These are phyloP conservation scores for Dalbergia cultrata DNA, from an alignment of 306 rosid genomes.

Conservation along the genomic window DNA sequence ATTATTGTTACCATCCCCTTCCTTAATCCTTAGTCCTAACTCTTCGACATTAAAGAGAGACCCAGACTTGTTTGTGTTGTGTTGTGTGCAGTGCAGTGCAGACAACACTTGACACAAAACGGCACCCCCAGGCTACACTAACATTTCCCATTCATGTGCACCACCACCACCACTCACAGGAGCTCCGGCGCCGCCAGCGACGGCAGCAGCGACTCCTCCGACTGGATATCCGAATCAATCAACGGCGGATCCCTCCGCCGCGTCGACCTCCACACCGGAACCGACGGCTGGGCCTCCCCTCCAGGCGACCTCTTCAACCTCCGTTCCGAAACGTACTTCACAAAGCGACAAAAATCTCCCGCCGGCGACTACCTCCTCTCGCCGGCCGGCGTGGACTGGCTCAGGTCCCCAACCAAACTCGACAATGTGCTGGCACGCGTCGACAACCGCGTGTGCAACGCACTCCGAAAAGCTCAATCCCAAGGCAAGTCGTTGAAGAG, in stretches of 20 bases:
- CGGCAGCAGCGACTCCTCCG: conserved; percentile 46
- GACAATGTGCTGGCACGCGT: conserved; percentile 84
- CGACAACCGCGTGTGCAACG: conserved; percentile 71
- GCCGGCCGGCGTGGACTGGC: conserved; percentile 90
- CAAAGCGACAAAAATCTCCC: conserved; percentile 67
- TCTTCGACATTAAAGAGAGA: not conserved
- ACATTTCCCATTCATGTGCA: conserved; percentile 54
- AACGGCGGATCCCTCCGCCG: conserved; percentile 75
- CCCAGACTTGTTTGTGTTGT: not conserved
- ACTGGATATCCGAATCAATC: conserved; percentile 71
- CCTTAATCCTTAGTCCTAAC: not conserved
- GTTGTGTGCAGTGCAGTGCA: not conserved
- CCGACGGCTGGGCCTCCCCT: conserved; percentile 95
- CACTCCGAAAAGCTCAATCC: conserved; percentile 67
- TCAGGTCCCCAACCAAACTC: conserved; percentile 73
- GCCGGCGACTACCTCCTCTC: conserved; percentile 79
- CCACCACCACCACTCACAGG: conserved; percentile 52
- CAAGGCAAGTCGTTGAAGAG: conserved; percentile 66
- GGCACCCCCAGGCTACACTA: not conserved
- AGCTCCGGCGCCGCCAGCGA: conserved; percentile 49
- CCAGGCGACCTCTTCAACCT: conserved; percentile 84
- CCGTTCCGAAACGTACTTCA: conserved; percentile 67
- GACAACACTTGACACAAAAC: not conserved
- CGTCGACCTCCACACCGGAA: conserved; percentile 76
- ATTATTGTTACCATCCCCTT: not conserved